These are phyloP conservation scores for Vitis hybrid DNA, from an alignment of 177 flowering plant species.

Conservation along the genomic window DNA sequence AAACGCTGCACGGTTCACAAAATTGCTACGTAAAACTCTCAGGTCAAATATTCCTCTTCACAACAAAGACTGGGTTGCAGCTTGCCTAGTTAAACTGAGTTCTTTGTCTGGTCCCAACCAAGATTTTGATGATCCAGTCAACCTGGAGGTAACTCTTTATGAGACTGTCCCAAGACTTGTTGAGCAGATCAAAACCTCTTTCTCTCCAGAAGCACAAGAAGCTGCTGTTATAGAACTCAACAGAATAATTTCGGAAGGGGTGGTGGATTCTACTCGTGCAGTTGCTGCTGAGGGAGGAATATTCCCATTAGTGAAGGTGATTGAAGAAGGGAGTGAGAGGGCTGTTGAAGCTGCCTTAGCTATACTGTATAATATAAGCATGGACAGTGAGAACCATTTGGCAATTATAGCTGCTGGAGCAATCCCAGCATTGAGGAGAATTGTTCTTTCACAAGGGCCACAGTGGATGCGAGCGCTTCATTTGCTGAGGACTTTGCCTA, in stretches of 20 bases:
- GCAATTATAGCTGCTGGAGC: conserved; percentile 77
- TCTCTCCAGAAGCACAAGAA: conserved; percentile 52
- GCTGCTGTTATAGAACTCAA: conserved; percentile 75
- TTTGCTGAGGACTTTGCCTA: conserved; percentile 65
- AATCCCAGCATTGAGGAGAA: conserved; percentile 56
- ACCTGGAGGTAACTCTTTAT: conserved; percentile 61
- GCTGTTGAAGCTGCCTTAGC: conserved; percentile 66
- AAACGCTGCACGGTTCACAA: conserved; percentile 37
- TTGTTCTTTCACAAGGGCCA: conserved; percentile 54
- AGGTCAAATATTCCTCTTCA: conserved; percentile 60
- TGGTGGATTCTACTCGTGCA: conserved; percentile 49
- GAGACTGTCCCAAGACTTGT: conserved; percentile 72
- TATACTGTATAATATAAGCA: conserved; percentile 66
- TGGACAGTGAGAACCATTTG: conserved; percentile 77
- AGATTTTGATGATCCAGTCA: conserved; percentile 45
- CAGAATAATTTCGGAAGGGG: conserved; percentile 60
- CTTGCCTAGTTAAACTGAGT: conserved; percentile 65
- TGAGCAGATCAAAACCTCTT: conserved; percentile 53
- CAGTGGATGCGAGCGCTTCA: conserved; percentile 74
- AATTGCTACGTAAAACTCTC: conserved; percentile 47
- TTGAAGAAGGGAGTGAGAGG: conserved; percentile 56
- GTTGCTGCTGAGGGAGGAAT: conserved; percentile 66
- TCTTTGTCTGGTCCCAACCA: conserved; percentile 32
- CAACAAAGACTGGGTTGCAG: conserved; percentile 75
- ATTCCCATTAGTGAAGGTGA: conserved; percentile 61